Percentiles rank a stretch among this genome's conserved stretches.
Conservation (phyloP, 768 basidiomycete species). For the Trametes gibbosa region DNA sequence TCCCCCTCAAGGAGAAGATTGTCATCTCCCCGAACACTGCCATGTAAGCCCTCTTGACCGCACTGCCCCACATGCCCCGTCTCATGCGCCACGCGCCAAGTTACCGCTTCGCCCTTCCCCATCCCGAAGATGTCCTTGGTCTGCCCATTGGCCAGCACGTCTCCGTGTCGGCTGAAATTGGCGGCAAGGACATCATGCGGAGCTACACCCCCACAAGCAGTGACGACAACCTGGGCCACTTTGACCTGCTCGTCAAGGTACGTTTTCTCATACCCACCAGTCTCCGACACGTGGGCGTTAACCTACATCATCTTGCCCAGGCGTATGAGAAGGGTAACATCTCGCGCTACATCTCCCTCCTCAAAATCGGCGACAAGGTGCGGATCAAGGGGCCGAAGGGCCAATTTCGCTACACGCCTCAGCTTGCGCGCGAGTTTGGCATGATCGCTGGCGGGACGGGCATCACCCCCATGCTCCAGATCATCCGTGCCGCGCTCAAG, state of each 20-base stretch:
- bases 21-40: slow-evolving; percentile 94
- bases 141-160: slow-evolving; percentile 98
- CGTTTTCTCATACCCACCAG: too few species aligned
- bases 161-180: slow-evolving; percentile 83
- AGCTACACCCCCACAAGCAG: slow-evolving; percentile 96
- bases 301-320: slow-evolving; percentile 40
- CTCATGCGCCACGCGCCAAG: slow-evolving; percentile 38
- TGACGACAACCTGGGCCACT: slow-evolving; percentile 90
- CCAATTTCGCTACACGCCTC: slow-evolving; percentile 80
- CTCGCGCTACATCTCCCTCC: slow-evolving; percentile 75
- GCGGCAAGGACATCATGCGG: slow-evolving; percentile 85
- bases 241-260: slow-evolving; percentile 97
- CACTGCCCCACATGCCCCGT: neutral
- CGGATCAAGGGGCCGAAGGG: slow-evolving; percentile 97
- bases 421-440: slow-evolving; percentile 73
- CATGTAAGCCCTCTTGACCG: slow-evolving; percentile 51
- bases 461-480: slow-evolving; percentile 98
- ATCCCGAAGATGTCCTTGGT: slow-evolving; percentile 74
- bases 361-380: slow-evolving; percentile 86
- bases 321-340: slow-evolving; percentile 98
- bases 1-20: slow-evolving; percentile 77
- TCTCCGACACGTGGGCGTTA: too few species aligned
- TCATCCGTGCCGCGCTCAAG: slow-evolving; percentile 90
- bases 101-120: slow-evolving; percentile 88
- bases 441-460: slow-evolving; percentile 99